Conservation (phyloP, 1,139 yeast species). For the Pichia sp. region DNA sequence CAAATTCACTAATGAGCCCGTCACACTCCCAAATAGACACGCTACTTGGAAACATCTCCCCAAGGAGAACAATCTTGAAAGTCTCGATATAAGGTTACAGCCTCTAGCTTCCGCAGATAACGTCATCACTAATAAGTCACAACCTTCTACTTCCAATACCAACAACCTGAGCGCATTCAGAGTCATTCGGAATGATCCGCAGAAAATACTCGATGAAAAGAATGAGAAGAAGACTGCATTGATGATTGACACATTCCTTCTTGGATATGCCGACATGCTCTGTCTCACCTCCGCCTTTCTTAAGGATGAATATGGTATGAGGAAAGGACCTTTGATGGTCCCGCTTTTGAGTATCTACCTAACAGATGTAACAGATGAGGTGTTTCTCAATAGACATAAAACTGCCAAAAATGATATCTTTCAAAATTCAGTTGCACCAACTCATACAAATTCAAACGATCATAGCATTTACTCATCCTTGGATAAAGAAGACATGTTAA, state of each 20-base stretch:
- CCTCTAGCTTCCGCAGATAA: not conserved
- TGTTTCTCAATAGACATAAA: not conserved
- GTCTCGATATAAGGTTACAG: not conserved
- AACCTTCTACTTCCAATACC: not conserved
- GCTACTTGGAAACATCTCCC: conserved; percentile 11
- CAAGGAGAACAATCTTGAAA: conserved; percentile 3
- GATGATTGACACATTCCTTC: conserved; percentile 53
- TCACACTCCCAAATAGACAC: conserved; percentile 9
- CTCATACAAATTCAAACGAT: not conserved
- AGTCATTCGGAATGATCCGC: conserved; percentile 4
- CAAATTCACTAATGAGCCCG: conserved; percentile 5
- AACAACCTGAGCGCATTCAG: not conserved
- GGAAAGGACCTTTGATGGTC: conserved; percentile 75
- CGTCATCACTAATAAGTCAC: not conserved
- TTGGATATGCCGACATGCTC: conserved; percentile 78
- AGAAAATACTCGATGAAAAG: conserved; percentile 15
- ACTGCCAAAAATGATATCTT: not conserved
- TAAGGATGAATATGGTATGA: conserved; percentile 69
- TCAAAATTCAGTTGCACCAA: not conserved
- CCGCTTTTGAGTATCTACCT: conserved; percentile 65
- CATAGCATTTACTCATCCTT: not conserved
- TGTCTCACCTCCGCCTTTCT: conserved; percentile 69
- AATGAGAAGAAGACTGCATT: conserved; percentile 45
- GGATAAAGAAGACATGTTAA: conserved; percentile 4
- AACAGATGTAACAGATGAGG: conserved; percentile 40